Base-by-base conservation (phyloP, 495 filamentous ascomycete species). In the Aeminium ludgeri region DNA sequence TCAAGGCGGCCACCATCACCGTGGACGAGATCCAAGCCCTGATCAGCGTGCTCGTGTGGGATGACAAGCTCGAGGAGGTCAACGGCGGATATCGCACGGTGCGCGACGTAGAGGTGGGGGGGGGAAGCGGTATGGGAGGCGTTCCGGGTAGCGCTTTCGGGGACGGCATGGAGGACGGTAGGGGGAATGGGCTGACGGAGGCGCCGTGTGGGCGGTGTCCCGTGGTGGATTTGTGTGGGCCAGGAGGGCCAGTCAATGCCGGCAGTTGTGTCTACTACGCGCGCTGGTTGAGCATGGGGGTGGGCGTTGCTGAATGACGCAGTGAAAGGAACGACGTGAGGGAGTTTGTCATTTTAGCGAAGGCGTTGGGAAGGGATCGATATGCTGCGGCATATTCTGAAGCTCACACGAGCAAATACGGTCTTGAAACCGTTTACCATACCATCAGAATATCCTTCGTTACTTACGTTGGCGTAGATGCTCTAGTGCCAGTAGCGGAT, bases 161-260 rank as follows among this genome's bases (percentile, higher is more conserved):
- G 4, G 23, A 25, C 8, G 23, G 23, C 23, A 25, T 25, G 23
- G 64, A 70, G 45, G 59, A 56, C 25, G 48, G 52, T 25, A 59
- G 43, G 23, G 45, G 43, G 29, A 56, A 79, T 51, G 84, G 81
- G 17, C 73, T 91, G 53, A 89, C 80, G 1, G 84, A 94, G 50
- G 76, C 76, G 2, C 89, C 89, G 6, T 97, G 89, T 64, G 87
- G 85, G 12, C 66, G 72, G 45, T 97, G 89, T 56, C 89, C 91
- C 0, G 89, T 95, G n/a, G 91, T 94, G 61, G 73, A 80, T 30
- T 65, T 94, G 15, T 97, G 89, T 59, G 78, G 78, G 35, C 82
- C 89, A 40, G 85, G 80, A 5, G 86, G 85, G 1, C 79, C 80
- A 7, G 82, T 96, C 27, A 89, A 77, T 55, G 82, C 89, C 1